Evolutionary conservation across 1,284 basidiomycete species (phyloP).

Genomic region (Flammula alnicola): DNA sequence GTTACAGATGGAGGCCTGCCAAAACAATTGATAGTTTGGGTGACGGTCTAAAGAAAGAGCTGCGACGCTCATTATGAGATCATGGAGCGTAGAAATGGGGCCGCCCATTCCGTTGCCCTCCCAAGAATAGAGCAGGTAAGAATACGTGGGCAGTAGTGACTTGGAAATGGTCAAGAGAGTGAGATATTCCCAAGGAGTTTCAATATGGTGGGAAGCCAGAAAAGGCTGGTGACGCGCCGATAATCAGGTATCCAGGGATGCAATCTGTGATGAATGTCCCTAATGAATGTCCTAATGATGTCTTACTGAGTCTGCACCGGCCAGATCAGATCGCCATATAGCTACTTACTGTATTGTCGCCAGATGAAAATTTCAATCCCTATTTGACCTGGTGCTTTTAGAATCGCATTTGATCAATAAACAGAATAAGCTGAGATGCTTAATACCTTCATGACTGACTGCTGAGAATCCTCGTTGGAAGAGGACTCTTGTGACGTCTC

Average conservation of each 20-base stretch:
- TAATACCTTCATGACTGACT: too few species aligned
- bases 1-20: conserved; percentile 7
- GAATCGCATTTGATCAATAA: too few species aligned
- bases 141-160: conserved; percentile 1
- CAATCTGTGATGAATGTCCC: conserved; percentile 8
- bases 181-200: conserved; percentile 15
- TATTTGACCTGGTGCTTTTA: too few species aligned
- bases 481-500: too few species aligned
- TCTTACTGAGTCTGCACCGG: not conserved
- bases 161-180: not conserved
- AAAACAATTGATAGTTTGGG: conserved; percentile 6
- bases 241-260: conserved; percentile 20
- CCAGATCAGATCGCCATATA: conserved; percentile 21
- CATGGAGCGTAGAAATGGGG: not conserved
- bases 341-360: too few species aligned
- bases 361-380: too few species aligned
- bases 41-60: not conserved
- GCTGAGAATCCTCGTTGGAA: too few species aligned
- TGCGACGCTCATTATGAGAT: conserved; percentile 1
- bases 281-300: conserved; percentile 6
- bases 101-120: not conserved
- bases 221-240: conserved; percentile 9
- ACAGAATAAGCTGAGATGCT: too few species aligned
- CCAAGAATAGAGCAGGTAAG: not conserved
- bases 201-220: conserved; percentile 12